These are phyloP conservation scores for Boletus subparvulus DNA, from an alignment of 768 basidiomycete genomes.

Conservation along the genomic window DNA sequence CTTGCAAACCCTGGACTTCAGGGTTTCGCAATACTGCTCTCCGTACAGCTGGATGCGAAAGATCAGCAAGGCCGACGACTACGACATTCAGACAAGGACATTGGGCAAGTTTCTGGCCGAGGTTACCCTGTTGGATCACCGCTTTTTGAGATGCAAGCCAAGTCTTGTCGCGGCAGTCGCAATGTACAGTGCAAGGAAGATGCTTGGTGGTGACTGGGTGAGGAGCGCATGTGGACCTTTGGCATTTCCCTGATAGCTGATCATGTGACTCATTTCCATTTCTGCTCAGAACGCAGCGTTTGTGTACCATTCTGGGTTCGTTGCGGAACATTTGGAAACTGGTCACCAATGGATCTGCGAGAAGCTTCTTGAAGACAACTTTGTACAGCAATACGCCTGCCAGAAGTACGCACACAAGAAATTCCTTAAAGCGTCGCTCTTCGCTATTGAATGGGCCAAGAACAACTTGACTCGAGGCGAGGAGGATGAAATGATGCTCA, in stretches of 20 bases:
- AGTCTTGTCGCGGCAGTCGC: slow-evolving; percentile 92
- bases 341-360: slow-evolving; percentile 83
- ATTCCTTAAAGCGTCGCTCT: slow-evolving; percentile 88
- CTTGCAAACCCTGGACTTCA: slow-evolving; percentile 92
- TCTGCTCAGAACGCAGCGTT: slow-evolving; percentile 77
- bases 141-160: slow-evolving; percentile 91
- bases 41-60: slow-evolving; percentile 99
- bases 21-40: slow-evolving; percentile 95
- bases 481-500: slow-evolving; percentile 31
- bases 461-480: slow-evolving; percentile 42
- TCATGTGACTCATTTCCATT: slow-evolving; percentile 36
- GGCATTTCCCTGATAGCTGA: neutral
- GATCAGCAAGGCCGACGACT: slow-evolving; percentile 98
- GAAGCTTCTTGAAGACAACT: slow-evolving; percentile 76
- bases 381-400: slow-evolving; percentile 84
- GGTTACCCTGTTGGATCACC: slow-evolving; percentile 88
- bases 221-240: slow-evolving; percentile 38
- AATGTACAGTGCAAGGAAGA: slow-evolving; percentile 93
- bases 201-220: slow-evolving; percentile 97
- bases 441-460: slow-evolving; percentile 74
- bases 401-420: slow-evolving; percentile 98
- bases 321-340: slow-evolving; percentile 80
- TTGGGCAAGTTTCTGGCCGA: slow-evolving; percentile 97
- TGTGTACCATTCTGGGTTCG: slow-evolving; percentile 89
- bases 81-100: slow-evolving; percentile 96